Base-by-base conservation (phyloP, 148 eudicot species). In the Camellia granthamiana region DNA sequence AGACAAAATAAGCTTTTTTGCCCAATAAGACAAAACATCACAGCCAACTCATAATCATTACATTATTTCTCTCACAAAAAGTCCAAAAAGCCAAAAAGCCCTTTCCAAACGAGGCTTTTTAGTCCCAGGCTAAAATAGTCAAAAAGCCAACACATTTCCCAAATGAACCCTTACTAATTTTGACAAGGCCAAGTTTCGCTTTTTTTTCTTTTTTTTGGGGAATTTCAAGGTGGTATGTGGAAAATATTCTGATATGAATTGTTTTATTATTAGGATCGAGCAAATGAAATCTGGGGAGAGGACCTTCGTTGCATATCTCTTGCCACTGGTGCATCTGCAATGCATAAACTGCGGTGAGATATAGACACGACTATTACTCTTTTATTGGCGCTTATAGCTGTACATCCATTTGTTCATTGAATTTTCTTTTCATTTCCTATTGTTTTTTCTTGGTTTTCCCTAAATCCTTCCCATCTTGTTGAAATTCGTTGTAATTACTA, bases 281-380 rank as follows among this genome's bases (percentile, higher is more conserved):
- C 97, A 55, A 85, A 88, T 43, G 65, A 83, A 73, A 88, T 85
- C 30, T 95, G 99, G 99, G 93, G 91, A 72, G 90, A 87, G 75
- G 92, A 91, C 66, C 79, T 93, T 55, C 71, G 90, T 69, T 93
- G 95, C 83, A 86, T 95, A 78, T 90, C 98, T 43, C 88, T 95
- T 67, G 78, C 89, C 81, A 80, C 93, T 3, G 98, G 98, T 73
- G 94, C 89, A 84, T 95, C 99, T 74, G 90, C 91, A 49, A 95
- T 95, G 99, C 99, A 95, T 87, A 95, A 83, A 87, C 97, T 95
- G 61, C 78, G 99, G 99, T 89, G 79, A 88, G 85, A 61, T 72
- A 61, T 44, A 15, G 46, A 76, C 23, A 51, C 15, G 21, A 3
- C 63, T 42, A 3, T 49, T 69, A 7, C 56, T 74, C 58, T 30